Evolutionary conservation across 2,329 filamentous ascomycete species (phyloP).

Genomic region (Mycogone perniciosa): DNA sequence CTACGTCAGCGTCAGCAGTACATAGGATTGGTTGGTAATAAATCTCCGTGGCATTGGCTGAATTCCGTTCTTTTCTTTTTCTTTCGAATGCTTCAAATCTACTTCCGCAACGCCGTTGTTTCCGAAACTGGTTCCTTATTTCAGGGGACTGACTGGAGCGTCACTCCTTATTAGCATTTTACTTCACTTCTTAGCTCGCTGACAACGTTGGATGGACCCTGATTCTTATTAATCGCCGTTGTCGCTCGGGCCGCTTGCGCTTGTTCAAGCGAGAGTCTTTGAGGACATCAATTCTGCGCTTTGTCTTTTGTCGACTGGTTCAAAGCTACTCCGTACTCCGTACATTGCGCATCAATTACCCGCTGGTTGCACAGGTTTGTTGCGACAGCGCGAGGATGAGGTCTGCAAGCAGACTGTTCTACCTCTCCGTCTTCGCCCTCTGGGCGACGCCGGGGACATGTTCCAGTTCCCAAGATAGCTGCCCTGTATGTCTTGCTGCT

Average conservation of each 20-base stretch:
- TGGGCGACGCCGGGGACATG: conserved; percentile 45
- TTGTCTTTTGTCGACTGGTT: not conserved
- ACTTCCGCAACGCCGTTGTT: no score
- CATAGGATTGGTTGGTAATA: not conserved
- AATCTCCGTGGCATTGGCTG: not conserved
- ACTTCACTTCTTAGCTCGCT: no score
- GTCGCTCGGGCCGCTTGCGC: not conserved
- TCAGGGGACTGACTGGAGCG: no score
- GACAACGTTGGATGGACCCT: no score
- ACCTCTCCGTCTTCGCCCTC: conserved; percentile 50
- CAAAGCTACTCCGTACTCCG: no score
- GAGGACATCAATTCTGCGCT: no score
- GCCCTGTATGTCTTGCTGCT: conserved; percentile 40
- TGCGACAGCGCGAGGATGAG: conserved; percentile 36
- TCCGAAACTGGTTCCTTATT: no score
- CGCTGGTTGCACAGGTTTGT: not conserved
- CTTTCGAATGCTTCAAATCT: not conserved
- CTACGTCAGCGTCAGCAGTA: not conserved
- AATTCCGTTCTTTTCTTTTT: not conserved
- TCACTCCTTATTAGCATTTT: no score
- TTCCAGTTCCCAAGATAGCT: conserved; percentile 40
- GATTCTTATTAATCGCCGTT: no score
- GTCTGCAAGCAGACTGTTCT: conserved; percentile 48
- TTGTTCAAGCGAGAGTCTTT: not conserved
- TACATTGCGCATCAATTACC: not conserved